Percentiles rank a stretch among this genome's conserved stretches.
phyloP scores from a whole-genome alignment of 176 grass and related monocot genomes.

The Oryza rufipogon region DNA sequence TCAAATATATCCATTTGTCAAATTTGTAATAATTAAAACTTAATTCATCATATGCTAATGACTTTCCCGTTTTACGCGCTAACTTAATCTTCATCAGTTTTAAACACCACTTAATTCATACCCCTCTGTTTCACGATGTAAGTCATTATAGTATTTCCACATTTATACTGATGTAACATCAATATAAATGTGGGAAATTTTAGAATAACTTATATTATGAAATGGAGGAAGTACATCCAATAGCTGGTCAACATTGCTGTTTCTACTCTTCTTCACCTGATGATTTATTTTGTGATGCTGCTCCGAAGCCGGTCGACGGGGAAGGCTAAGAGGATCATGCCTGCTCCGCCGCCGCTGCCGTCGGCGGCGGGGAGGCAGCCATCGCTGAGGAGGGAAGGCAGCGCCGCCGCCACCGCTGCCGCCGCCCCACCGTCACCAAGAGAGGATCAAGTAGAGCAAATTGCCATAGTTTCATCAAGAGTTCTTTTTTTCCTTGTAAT shows the following conservation, averaged over 20 bases:
- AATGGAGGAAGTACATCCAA: no score
- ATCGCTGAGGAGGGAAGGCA: conserved; percentile 46
- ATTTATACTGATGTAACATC: no score
- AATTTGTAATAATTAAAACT: no score
- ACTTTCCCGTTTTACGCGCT: no score
- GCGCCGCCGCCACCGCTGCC: neutral
- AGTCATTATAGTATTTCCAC: no score
- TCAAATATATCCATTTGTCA: no score
- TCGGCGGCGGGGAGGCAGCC: conserved; percentile 30
- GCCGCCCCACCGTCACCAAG: neutral
- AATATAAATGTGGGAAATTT: no score
- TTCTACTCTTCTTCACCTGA: neutral
- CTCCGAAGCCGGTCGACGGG: conserved; percentile 56
- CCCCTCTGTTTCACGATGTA: no score
- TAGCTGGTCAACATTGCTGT: neutral
- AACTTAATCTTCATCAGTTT: no score
- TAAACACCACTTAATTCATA: no score
- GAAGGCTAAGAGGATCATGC: conserved; percentile 52
- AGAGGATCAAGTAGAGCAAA: conserved; percentile 45
- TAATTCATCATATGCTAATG: no score
- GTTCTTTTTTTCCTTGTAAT: neutral
- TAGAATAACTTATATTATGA: no score
- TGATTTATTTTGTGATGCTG: neutral
- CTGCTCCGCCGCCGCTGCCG: conserved; percentile 66
- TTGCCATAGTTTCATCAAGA: neutral